Evolutionary conservation across 768 basidiomycete genomes (phyloP), one percentile per base, ranked within the genome.

Genomic region (Boletus sp.): DNA sequence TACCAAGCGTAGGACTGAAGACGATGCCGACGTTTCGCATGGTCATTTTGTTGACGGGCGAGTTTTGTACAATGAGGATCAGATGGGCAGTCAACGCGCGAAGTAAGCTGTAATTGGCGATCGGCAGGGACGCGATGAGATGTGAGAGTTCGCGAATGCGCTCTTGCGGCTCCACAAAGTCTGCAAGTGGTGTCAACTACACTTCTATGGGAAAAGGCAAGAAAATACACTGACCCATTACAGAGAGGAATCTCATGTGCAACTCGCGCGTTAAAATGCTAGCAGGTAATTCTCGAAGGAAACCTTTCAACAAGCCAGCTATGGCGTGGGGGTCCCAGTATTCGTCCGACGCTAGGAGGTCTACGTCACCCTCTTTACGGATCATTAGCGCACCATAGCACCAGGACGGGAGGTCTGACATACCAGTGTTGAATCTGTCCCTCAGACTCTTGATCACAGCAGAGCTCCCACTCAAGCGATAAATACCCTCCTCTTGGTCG

Each of bases 11-110:
- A 2, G 97, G 97, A 62, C 94, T 95, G 76, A 98, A 98, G 24
- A 98, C 96, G 58, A 99, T 98, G 17, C 96, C 95, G 29, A 99
- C 93, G 70, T 99, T 99, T 46, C 96, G 86, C 84, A 98, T 88
- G 41, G 90, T 95, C 97, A 99, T 99, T 79, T 95, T 98, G 84
- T 97, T 97, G 56, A 89, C 76, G 42, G 80, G 65, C 17, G 94
- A 84, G 69, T 98, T 94, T 72, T 93, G 89, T 45, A 98, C 94
- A 64, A 99, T 90, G 44, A 94, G 79, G 63, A 98, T 97, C 58
- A 99, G 79, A 73, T 99, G 96, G 28, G 95, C 93, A 2, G 89
- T 95, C 55, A 99, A 80, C 15, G 96, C 95, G 37, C 96, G 90
- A 56, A 98, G 84, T 18, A 98, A 79, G 56, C 88, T 93, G 73